phyloP scores from a whole-genome alignment of 768 basidiomycete genomes.

The Lactarius deliciosus region DNA sequence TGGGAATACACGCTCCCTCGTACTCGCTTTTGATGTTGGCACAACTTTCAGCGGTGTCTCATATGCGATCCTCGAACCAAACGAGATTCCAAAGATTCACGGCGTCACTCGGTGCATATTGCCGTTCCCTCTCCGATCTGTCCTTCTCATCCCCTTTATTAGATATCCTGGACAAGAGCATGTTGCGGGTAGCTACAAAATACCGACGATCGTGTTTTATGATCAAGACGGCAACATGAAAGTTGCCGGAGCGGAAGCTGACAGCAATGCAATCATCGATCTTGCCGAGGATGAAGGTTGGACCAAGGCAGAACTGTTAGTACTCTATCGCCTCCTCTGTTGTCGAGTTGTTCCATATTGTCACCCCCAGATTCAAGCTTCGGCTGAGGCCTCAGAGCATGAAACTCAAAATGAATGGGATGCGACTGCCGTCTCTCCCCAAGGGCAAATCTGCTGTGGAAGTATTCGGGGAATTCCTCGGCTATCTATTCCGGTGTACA shows the following conservation, averaged over 20 bases:
- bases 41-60: conserved; percentile 84
- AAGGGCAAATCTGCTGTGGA: conserved; percentile 65
- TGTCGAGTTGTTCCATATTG: background rate
- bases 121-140: background rate
- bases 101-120: conserved; percentile 70
- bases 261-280: conserved; percentile 53
- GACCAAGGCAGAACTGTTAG: conserved; percentile 75
- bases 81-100: conserved; percentile 77
- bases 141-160: conserved; percentile 19
- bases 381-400: conserved; percentile 74
- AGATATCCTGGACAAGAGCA: conserved; percentile 86
- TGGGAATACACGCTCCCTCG: conserved; percentile 62
- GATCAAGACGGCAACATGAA: conserved; percentile 63
- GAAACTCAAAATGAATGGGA: conserved; percentile 82
- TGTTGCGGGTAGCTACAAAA: conserved; percentile 82
- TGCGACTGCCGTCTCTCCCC: conserved; percentile 69
- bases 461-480: conserved; percentile 78
- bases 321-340: conserved; percentile 26
- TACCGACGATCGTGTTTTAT: conserved; percentile 76
- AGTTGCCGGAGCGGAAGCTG: conserved; percentile 77
- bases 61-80: conserved; percentile 79
- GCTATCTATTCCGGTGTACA: conserved; percentile 73
- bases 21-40: conserved; percentile 78
- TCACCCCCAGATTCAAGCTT: conserved; percentile 64
- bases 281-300: conserved; percentile 77